Base-by-base conservation (phyloP, 257 asterid species). In the Fraxinus americana region DNA sequence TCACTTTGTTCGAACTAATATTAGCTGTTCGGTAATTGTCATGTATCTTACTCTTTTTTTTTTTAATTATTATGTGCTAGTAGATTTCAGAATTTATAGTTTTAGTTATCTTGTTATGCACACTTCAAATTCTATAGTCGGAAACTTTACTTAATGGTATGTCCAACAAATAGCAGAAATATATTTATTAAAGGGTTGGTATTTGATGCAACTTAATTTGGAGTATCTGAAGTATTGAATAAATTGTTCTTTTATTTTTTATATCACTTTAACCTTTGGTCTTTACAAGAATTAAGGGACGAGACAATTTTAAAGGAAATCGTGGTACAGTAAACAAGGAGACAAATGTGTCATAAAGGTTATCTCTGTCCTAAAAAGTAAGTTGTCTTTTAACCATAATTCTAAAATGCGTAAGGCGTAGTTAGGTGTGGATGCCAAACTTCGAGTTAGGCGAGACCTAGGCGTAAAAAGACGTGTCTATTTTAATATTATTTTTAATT, bases 21-120 rank as follows among this genome's bases (percentile, higher is more conserved):
- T 17, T 72, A 45, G 27, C 19, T 21, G 72, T 65, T 71, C 70
- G 41, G 17, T 70, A 48, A 72, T 73, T 23, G 41, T 23, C 34
- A 59, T 5, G 17, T 54, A 45, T 32, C 32, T 14, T 34, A 4
- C 57, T 7, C 34, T 73, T 41, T 41, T 73, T 4, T 54, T 0
- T 36, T 36, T 2, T 41, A 10, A 11, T 57, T 75, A 30, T 50
- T 59, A 43, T 38, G 67, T 23, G 32, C 30, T 48, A 45, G 17
- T 13, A 57, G 54, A 38, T 81, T 76, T 21, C 13, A 23, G 66
- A 16, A 4, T 52, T 34, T 73, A 50, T n/a, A 27, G 67, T 23
- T 35, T 77, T 21, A 36, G 35, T 66, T 72, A 29, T 66, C 45
- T 45, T 34, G 16, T 45, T 23, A 5, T 41, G 17, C 14, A 41